Conservation (phyloP, 2,329 filamentous ascomycete species). For the Cadophora gregata region DNA sequence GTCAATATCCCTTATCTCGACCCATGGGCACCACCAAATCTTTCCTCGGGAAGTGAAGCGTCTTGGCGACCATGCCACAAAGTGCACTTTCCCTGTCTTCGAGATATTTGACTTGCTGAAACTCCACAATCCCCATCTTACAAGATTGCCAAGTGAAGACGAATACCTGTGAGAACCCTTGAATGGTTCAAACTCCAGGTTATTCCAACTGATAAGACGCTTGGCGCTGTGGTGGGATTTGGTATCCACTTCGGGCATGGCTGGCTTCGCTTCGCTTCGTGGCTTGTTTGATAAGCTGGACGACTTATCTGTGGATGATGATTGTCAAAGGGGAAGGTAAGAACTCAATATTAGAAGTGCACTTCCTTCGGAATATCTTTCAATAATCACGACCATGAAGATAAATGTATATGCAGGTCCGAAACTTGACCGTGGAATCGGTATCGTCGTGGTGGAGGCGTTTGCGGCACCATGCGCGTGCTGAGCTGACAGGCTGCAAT, state of each 20-base stretch:
- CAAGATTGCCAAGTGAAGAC: background rate
- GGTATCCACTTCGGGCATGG: conserved; percentile 18
- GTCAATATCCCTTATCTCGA: conserved; percentile 11
- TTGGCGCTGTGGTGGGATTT: conserved; percentile 18
- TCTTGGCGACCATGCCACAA: conserved; percentile 23
- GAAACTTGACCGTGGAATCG: background rate
- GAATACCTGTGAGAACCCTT: conserved; percentile 6
- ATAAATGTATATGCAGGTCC: background rate
- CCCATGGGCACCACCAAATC: background rate
- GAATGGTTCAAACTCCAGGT: background rate
- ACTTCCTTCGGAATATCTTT: background rate
- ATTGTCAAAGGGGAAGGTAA: background rate
- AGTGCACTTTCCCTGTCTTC: conserved; percentile 12
- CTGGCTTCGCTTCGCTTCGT: conserved; percentile 2
- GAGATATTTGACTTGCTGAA: background rate
- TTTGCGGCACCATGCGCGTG: background rate
- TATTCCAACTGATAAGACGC: conserved; percentile 17
- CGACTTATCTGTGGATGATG: background rate
- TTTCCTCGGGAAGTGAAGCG: conserved; percentile 16
- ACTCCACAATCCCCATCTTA: background rate
- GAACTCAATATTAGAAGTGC: conserved; percentile 1
- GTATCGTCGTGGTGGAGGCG: background rate
- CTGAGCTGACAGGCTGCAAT: background rate
- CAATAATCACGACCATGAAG: background rate
- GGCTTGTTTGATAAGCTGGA: conserved; percentile 10